Evolutionary conservation across 2,329 filamentous ascomycete species (phyloP).

Genomic region (Xylariomycetidae sp.): DNA sequence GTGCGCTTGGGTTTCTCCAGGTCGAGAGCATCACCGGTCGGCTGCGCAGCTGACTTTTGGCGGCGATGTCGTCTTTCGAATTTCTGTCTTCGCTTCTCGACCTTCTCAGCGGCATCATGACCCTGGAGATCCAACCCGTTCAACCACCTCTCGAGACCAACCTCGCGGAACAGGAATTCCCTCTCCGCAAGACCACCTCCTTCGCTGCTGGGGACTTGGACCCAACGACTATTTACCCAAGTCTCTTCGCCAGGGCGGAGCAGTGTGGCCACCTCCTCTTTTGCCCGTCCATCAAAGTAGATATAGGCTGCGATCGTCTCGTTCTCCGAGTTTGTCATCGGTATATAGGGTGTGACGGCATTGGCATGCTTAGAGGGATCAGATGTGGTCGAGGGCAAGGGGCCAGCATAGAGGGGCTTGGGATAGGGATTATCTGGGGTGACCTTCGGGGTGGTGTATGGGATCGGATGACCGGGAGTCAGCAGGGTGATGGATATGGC

Average conservation of each 20-base stretch:
- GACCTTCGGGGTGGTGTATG: constrained; percentile 85
- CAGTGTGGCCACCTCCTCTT: constrained; percentile 95
- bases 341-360: constrained; percentile 78
- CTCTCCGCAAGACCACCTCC: constrained; percentile 92
- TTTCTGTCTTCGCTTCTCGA: constrained; percentile 84
- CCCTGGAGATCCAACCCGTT: constrained; percentile 95
- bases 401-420: constrained; percentile 75
- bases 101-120: constrained; percentile 81
- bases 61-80: constrained; percentile 64
- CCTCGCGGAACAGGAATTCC: constrained; percentile 95
- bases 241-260: constrained; percentile 92
- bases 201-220: constrained; percentile 85
- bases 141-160: constrained; percentile 92
- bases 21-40: constrained; percentile 29
- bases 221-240: constrained; percentile 98
- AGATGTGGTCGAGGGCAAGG: constrained; percentile 51
- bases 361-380: constrained; percentile 45
- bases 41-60: constrained; percentile 46
- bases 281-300: constrained; percentile 92
- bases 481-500: constrained; percentile 96
- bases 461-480: constrained; percentile 81
- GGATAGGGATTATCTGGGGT: constrained; percentile 73
- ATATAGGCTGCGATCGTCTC: constrained; percentile 99
- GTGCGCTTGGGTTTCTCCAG: constrained; percentile 38
- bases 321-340: constrained; percentile 87